phyloP scores from a whole-genome alignment of 2,329 filamentous ascomycete genomes.

The Cercospora zeina region DNA sequence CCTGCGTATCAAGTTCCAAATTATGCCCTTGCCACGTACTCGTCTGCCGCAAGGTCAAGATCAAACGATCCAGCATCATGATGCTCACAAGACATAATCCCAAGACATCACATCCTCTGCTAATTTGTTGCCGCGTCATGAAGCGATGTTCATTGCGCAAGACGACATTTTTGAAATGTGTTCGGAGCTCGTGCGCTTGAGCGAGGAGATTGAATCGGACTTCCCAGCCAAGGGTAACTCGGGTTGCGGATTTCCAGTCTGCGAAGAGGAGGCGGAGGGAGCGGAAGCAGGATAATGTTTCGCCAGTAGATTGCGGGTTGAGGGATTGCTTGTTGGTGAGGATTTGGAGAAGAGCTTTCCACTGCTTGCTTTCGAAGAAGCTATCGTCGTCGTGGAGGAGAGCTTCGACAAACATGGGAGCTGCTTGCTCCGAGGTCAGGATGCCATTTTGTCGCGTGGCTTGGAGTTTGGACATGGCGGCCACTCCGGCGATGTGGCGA shows the following conservation, averaged over 20 bases:
- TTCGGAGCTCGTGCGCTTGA: slow-evolving; percentile 19
- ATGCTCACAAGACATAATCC: slow-evolving; percentile 22
- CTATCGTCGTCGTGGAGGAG: slow-evolving; percentile 19
- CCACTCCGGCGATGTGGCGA: slow-evolving; percentile 22
- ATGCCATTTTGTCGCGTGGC: not conserved
- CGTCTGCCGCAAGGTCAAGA: slow-evolving; percentile 16
- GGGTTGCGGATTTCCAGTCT: slow-evolving; percentile 10
- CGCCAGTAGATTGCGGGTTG: slow-evolving; percentile 10
- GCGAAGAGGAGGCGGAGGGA: slow-evolving; percentile 16
- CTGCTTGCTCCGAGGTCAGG: slow-evolving; percentile 16
- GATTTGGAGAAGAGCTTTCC: slow-evolving; percentile 20
- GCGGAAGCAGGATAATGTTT: slow-evolving; percentile 21
- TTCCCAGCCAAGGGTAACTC: slow-evolving; percentile 7
- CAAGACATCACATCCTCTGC: slow-evolving; percentile 21
- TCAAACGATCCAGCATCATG: slow-evolving; percentile 23
- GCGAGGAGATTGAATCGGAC: slow-evolving; percentile 14
- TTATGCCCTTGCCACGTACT: slow-evolving; percentile 14
- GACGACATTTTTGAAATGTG: slow-evolving; percentile 16
- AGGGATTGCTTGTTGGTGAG: slow-evolving; percentile 17
- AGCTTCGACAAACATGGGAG: slow-evolving; percentile 25
- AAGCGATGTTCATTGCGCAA: slow-evolving; percentile 17
- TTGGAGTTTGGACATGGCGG: slow-evolving; percentile 22
- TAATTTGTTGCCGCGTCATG: slow-evolving; percentile 10
- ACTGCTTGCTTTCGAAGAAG: slow-evolving; percentile 22
- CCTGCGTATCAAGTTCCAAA: slow-evolving; percentile 22